Base-by-base conservation (phyloP, 805 yeast genomes). In the Cyberlindnera maclurae region DNA sequence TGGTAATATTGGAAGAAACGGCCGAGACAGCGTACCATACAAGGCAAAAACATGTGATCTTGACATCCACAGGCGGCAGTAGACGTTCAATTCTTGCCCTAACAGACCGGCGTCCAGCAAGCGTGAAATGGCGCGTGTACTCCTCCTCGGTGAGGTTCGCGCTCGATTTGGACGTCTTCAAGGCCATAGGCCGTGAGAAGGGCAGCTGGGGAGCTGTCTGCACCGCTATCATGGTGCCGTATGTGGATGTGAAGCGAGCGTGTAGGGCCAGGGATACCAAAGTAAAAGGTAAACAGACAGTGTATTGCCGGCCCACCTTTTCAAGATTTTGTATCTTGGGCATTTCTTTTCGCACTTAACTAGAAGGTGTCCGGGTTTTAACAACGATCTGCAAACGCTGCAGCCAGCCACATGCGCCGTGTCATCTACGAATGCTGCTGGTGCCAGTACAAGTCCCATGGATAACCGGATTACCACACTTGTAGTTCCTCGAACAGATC, bases 11-110 rank as follows among this genome's bases (percentile, higher is more conserved):
- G 48, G 81, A 82, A 3, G 95, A 82, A 8, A 89, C 60, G 9
- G 94, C 89, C 26, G 94, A 81, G 9, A 80, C 66, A 24, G 76
- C 54, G 62, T 90, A 90, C 97, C 97, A 90, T 28, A 71, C 51
- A 8, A 72, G 55, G 59, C 97, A 90, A 26, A 84, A 60, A 3
- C 52, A 33, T 3, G 72, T 64, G n/a, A 77, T 63, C 32, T 68
- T 65, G n/a, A 68, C 17, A 38, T 65, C 62, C 15, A 64, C 47
- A 3, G 58, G 64, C 1, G 68, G 67, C 9, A 63, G 39, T 32
- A 18, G 29, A 22, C 46, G 38, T 22, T 40, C 36, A 1, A 48
- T 4, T 12, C 44, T 45, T 3, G 44, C 36, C 3, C 31, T 10
- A 18, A 43, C 10, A 12, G 47, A 38, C 24, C 38, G 33, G 15